Base-by-base conservation (phyloP, 768 basidiomycete species). In the Astraeus odoratus region DNA sequence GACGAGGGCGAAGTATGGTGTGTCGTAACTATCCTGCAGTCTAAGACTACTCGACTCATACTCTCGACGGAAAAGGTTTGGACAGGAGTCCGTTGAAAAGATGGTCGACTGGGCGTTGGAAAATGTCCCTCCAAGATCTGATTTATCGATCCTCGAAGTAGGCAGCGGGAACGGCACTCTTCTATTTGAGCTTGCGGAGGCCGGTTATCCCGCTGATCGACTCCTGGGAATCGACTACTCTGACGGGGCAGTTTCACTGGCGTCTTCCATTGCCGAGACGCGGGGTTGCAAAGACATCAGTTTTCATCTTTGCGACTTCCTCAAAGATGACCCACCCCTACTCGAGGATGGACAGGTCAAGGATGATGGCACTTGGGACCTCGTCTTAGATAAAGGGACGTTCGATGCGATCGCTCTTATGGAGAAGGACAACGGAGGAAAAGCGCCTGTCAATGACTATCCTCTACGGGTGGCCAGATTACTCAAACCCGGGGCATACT, bases 1-100 rank as follows among this genome's bases (percentile, higher is more conserved):
- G 86, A 91, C 57, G 86, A 89, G 61, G 89, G 89, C 27, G 89
- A 92, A 63, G 71, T 88, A 20, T 92, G 89, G 89, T 87, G 50
- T 44, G 75, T 60, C 12, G 20, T 20, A 2, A 19, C 3, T 13
- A 22, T 13, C 26, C 26, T 38, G 39, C 4, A 7, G 27, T 30
- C 30, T 5, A 8, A 8, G 26, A 36, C 18, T 38, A 3, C 15
- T 13, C 27, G 27, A 6, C 13, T n/a, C 8, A 16, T 24, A 25
- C 22, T 33, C 40, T 24, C 23, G 19, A 30, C 27, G 5, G 6
- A 40, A 31, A 50, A 90, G 89, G 88, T 92, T 92, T 56, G 88
- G 89, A 7, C 68, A 74, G 41, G 85, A 87, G 49, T 78, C 75
- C 27, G 73, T 86, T 4, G 74, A 80, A 51, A 87, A 86, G 55